phyloP scores from a whole-genome alignment of 805 yeast genomes.

The Kodamaea lidongshanica region DNA sequence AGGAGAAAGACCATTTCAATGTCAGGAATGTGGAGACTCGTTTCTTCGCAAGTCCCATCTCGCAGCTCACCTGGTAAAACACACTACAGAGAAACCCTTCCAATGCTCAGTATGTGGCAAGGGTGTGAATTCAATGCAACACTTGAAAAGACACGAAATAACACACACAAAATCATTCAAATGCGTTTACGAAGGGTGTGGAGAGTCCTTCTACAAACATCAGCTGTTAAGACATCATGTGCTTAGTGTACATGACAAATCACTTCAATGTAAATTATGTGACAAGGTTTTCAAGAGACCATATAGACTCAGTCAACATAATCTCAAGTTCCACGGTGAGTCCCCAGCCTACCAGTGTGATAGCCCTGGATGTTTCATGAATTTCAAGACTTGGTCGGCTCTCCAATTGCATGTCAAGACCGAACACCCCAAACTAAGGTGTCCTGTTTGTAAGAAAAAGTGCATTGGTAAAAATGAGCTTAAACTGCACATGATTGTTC shows the following conservation, averaged over 20 bases:
- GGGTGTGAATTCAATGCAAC: constrained; percentile 77
- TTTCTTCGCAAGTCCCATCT: constrained; percentile 78
- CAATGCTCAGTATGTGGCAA: constrained; percentile 72
- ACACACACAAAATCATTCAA: constrained; percentile 64
- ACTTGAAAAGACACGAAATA: constrained; percentile 71
- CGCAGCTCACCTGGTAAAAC: constrained; percentile 67
- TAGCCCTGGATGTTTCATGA: constrained; percentile 51
- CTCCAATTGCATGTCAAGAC: constrained; percentile 64
- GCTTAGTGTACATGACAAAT: constrained; percentile 50
- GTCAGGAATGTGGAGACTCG: constrained; percentile 56
- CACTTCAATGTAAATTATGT: constrained; percentile 58
- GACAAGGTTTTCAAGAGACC: constrained; percentile 59
- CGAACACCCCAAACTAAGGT: constrained; percentile 65
- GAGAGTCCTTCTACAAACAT: constrained; percentile 64
- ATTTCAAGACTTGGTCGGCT: constrained; percentile 68
- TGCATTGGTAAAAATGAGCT: constrained; percentile 71
- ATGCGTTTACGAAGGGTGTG: constrained; percentile 60
- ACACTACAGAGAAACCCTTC: constrained; percentile 57
- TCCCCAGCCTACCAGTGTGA: constrained; percentile 54
- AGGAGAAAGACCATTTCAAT: constrained; percentile 68
- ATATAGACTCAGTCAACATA: constrained; percentile 60
- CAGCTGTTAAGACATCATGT: constrained; percentile 72
- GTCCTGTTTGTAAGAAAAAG: constrained; percentile 59
- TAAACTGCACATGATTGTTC: constrained; percentile 63
- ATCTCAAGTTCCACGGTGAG: constrained; percentile 57